Percentiles rank a stretch among this genome's conserved stretches.
These are phyloP conservation scores for Chrysanthemum seticuspe DNA, from an alignment of 129 eudicot genomes.

Conservation along the genomic window DNA sequence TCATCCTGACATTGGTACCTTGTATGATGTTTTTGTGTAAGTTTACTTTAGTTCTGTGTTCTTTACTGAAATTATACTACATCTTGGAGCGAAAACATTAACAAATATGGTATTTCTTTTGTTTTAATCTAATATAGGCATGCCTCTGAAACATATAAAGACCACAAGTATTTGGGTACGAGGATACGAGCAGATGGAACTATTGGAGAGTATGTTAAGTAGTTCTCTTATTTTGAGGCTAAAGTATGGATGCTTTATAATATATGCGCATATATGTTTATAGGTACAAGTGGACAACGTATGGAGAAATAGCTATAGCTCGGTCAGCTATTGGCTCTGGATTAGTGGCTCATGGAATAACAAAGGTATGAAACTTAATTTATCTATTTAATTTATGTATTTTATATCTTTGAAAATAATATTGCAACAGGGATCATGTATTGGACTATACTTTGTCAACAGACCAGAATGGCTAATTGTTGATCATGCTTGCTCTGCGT, in stretches of 20 bases:
- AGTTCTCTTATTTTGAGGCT: not conserved
- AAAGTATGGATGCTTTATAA: not conserved
- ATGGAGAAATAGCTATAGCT: conserved; percentile 76
- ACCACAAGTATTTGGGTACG: conserved; percentile 77
- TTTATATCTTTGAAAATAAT: not conserved
- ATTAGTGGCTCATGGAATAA: conserved; percentile 58
- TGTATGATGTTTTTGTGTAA: conserved; percentile 88
- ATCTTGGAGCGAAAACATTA: not conserved
- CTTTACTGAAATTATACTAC: not conserved
- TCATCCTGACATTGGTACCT: conserved; percentile 73
- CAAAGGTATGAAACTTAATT: conserved; percentile 52
- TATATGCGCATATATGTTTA: not conserved
- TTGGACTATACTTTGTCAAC: conserved; percentile 77
- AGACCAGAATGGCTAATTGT: conserved; percentile 82
- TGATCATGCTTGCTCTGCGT: conserved; percentile 87
- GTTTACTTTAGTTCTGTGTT: not conserved
- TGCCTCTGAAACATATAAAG: conserved; percentile 61
- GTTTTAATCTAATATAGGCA: conserved; percentile 35
- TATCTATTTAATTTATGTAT: not conserved
- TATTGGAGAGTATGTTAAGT: conserved; percentile 78
- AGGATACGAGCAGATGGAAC: conserved; percentile 77
- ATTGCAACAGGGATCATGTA: conserved; percentile 61
- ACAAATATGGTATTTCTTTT: not conserved
- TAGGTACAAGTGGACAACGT: conserved; percentile 90
- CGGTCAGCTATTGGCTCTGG: conserved; percentile 84